phyloP scores from a whole-genome alignment of 306 rosid species.

The Rosa lucieae region DNA sequence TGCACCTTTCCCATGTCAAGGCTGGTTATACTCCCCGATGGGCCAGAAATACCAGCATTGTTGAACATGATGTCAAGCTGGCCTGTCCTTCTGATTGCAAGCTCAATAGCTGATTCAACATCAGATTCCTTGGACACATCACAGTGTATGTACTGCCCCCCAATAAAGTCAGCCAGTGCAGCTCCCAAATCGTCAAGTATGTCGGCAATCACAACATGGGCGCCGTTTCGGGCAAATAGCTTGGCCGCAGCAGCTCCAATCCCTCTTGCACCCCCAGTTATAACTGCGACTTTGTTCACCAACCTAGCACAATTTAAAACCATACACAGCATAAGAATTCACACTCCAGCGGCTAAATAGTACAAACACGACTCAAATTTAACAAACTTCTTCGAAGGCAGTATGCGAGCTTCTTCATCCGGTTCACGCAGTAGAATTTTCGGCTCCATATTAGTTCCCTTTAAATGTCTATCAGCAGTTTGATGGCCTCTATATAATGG shows the following conservation, averaged over 20 bases:
- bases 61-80: slow-evolving; percentile 69
- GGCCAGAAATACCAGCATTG: slow-evolving; percentile 72
- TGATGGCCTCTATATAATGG: slow-evolving; percentile 7
- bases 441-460: neutral
- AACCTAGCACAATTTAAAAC: slow-evolving; percentile 37
- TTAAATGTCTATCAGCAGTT: neutral
- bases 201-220: slow-evolving; percentile 71
- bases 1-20: slow-evolving; percentile 52
- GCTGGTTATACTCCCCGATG: slow-evolving; percentile 52
- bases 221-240: slow-evolving; percentile 63
- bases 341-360: neutral
- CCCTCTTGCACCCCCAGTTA: slow-evolving; percentile 90
- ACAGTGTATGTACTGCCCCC: slow-evolving; percentile 72
- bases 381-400: slow-evolving; percentile 11
- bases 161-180: slow-evolving; percentile 44
- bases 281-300: slow-evolving; percentile 56
- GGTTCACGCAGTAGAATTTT: neutral
- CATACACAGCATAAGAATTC: neutral
- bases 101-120: slow-evolving; percentile 61
- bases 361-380: neutral
- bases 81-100: slow-evolving; percentile 68
- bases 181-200: slow-evolving; percentile 66
- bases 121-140: slow-evolving; percentile 70
- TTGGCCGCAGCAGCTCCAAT: slow-evolving; percentile 83
- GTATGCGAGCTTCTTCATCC: neutral